Evolutionary conservation across 2,329 filamentous ascomycete genomes (phyloP).

Genomic region (Chaetoscypha palmicola): DNA sequence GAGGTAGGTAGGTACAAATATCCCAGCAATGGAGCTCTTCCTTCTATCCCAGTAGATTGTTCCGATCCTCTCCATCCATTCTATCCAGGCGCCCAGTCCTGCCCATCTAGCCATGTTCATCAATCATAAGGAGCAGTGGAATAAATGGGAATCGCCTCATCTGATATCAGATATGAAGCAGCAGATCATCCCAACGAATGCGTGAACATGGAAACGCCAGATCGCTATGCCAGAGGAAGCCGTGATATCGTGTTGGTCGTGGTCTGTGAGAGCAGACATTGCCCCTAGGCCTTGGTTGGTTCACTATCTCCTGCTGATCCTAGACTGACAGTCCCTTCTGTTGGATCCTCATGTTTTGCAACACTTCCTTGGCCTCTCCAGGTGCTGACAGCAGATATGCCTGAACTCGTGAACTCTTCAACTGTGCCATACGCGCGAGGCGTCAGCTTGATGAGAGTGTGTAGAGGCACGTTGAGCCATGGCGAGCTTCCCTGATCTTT

Average conservation of each 20-base stretch:
- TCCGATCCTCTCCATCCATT: not conserved
- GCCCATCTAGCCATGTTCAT: not conserved
- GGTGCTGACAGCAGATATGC: constrained; percentile 93
- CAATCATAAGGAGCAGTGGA: too few relatives aligned
- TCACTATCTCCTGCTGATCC: constrained; percentile 13
- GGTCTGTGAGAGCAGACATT: not conserved
- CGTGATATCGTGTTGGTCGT: not conserved
- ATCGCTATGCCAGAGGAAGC: not conserved
- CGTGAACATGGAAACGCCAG: not conserved
- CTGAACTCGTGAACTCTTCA: constrained; percentile 78
- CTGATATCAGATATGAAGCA: not conserved
- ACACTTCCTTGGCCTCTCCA: constrained; percentile 92
- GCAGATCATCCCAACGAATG: not conserved
- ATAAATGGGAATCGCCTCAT: not conserved
- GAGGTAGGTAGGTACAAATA: too few relatives aligned
- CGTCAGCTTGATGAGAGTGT: constrained; percentile 93
- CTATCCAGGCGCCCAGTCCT: not conserved
- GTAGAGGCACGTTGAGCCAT: constrained; percentile 97
- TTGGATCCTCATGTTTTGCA: constrained; percentile 66
- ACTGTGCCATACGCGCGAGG: constrained; percentile 91
- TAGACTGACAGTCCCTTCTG: constrained; percentile 17
- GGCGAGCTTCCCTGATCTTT: constrained; percentile 86
- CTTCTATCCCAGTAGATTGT: not conserved
- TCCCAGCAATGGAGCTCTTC: not conserved
- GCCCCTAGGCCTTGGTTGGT: not conserved